phyloP scores from a whole-genome alignment of 1,139 yeast species.

The Pichia cactophila region DNA sequence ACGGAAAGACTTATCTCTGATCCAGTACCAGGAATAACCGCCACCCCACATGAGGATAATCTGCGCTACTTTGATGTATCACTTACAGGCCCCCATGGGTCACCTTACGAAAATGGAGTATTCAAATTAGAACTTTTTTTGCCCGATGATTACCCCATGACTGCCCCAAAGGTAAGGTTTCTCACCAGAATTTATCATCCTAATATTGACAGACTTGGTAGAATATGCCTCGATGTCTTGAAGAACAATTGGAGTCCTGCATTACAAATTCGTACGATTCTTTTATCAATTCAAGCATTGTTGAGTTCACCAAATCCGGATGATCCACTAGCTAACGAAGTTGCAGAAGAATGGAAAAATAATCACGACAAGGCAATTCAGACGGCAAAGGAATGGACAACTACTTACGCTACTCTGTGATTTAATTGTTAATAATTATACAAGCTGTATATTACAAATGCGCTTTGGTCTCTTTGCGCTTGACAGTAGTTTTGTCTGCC shows the following conservation, averaged over 20 bases:
- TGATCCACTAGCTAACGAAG: slow-evolving; percentile 96
- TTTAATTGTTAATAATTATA: neutral
- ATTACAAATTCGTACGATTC: slow-evolving; percentile 86
- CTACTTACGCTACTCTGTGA: slow-evolving; percentile 34
- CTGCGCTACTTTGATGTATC: slow-evolving; percentile 83
- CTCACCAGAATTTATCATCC: slow-evolving; percentile 94
- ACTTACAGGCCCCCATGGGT: slow-evolving; percentile 81
- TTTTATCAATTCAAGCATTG: slow-evolving; percentile 86
- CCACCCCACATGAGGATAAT: slow-evolving; percentile 89
- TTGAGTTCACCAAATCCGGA: slow-evolving; percentile 97
- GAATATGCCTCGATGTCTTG: slow-evolving; percentile 91
- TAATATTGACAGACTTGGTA: slow-evolving; percentile 87
- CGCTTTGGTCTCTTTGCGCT: slow-evolving; percentile 10
- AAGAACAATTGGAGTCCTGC: slow-evolving; percentile 98
- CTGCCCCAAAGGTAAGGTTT: slow-evolving; percentile 89
- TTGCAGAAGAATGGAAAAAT: slow-evolving; percentile 92
- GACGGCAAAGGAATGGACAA: slow-evolving; percentile 88
- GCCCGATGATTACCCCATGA: slow-evolving; percentile 90
- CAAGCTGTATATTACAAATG: slow-evolving; percentile 5
- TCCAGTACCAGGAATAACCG: slow-evolving; percentile 94
- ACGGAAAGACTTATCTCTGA: slow-evolving; percentile 87
- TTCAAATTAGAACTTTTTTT: slow-evolving; percentile 70
- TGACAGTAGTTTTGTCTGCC: slow-evolving; percentile 36
- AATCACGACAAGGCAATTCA: slow-evolving; percentile 73
- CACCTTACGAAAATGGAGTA: slow-evolving; percentile 76